Percentiles rank a stretch among this genome's conserved stretches.
These are phyloP conservation scores for thale cress (Arabidopsis thaliana) DNA, from an alignment of 345 rosid species.

Conservation along the genomic window DNA sequence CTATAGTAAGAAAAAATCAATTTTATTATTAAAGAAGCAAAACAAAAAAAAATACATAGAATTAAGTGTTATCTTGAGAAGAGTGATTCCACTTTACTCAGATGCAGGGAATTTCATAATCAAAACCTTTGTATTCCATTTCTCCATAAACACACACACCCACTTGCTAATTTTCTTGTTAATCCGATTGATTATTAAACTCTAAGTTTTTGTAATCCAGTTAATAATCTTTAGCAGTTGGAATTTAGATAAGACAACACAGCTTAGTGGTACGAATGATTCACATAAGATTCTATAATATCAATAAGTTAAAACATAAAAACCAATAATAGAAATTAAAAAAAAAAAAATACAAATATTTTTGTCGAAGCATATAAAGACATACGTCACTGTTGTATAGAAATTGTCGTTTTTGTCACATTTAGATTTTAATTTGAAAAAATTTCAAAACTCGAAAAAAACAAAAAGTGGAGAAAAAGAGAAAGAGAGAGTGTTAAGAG, in stretches of 20 bases:
- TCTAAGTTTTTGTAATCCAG: neutral
- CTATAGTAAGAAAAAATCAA: neutral
- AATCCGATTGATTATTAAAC: neutral
- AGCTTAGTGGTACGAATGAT: neutral
- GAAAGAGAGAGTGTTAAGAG: constrained; percentile 20
- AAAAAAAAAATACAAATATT: neutral
- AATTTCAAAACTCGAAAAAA: constrained; percentile 5
- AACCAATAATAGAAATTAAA: constrained; percentile 1
- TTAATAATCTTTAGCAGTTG: neutral
- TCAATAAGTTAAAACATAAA: neutral
- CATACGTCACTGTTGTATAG: constrained; percentile 30
- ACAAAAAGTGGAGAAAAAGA: neutral
- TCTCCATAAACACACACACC: neutral
- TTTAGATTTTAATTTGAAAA: neutral
- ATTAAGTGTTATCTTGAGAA: constrained; percentile 35
- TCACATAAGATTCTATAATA: constrained; percentile 30
- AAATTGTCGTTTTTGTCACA: constrained; percentile 46
- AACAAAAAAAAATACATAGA: constrained; percentile 10
- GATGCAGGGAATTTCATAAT: constrained; percentile 38
- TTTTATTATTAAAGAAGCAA: neutral
- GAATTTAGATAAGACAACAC: constrained; percentile 15
- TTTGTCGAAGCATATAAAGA: constrained; percentile 32
- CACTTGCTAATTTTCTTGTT: constrained; percentile 17
- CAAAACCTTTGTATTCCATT: neutral
- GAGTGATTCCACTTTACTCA: constrained; percentile 37